These are phyloP conservation scores for Saccharomyces pastorianus DNA, from an alignment of 1,139 yeast species.

Conservation along the genomic window DNA sequence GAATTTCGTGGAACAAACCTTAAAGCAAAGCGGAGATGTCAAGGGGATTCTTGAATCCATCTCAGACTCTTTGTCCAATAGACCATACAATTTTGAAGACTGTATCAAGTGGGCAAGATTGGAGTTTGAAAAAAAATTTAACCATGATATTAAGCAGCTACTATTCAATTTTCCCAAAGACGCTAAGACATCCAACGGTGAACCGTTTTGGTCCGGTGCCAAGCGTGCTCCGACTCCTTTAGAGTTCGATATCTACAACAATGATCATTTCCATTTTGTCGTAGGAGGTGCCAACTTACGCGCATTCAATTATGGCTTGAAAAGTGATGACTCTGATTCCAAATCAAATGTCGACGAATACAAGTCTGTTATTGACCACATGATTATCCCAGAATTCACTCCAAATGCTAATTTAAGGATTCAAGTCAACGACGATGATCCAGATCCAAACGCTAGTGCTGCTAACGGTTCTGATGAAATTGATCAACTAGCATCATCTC, in stretches of 20 bases:
- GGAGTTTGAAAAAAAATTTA: conserved; percentile 78
- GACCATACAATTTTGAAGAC: conserved; percentile 87
- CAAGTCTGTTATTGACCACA: conserved; percentile 41
- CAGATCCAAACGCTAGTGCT: conserved; percentile 60
- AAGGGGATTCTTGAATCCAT: conserved; percentile 79
- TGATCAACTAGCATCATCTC: conserved; percentile 56
- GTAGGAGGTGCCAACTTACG: conserved; percentile 86
- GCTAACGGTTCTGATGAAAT: conserved; percentile 49
- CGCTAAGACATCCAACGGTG: conserved; percentile 83
- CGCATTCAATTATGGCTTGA: conserved; percentile 83
- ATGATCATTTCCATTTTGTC: conserved; percentile 73
- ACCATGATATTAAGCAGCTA: conserved; percentile 80
- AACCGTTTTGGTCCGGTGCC: conserved; percentile 96
- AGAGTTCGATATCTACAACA: conserved; percentile 62
- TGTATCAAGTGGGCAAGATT: conserved; percentile 92
- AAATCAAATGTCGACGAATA: conserved; percentile 38
- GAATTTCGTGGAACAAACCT: conserved; percentile 79
- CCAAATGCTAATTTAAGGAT: conserved; percentile 75
- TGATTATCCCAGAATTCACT: conserved; percentile 55
- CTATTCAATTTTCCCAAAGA: conserved; percentile 91
- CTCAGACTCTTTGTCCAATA: conserved; percentile 58
- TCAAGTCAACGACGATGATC: conserved; percentile 83
- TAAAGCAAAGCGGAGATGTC: conserved; percentile 87
- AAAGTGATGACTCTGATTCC: conserved; percentile 45
- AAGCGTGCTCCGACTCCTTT: conserved; percentile 91